A percentile compares a stretch with the other conserved stretches of the same genome.
Conservation (phyloP, 2,329 filamentous ascomycete genomes). For the Fusarium hainanense region DNA sequence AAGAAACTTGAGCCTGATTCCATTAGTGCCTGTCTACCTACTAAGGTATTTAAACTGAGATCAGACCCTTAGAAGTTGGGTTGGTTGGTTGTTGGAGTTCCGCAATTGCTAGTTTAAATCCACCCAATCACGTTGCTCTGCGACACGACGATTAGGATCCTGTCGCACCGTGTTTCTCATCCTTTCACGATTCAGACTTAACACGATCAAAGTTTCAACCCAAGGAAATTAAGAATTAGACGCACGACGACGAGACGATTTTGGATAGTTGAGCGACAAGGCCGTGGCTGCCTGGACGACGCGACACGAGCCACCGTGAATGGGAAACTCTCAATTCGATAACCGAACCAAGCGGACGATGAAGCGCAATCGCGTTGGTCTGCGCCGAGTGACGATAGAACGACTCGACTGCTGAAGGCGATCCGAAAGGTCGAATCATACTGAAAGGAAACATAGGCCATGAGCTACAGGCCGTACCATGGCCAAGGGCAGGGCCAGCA, state of each 20-base stretch:
- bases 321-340: constrained; percentile 4
- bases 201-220: constrained; percentile 28
- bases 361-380: constrained; percentile 46
- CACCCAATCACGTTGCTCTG: constrained; percentile 39
- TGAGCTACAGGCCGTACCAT: constrained; percentile 52
- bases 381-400: constrained; percentile 45
- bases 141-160: constrained; percentile 40
- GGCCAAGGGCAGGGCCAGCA: constrained; percentile 46
- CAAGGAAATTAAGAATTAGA: constrained; percentile 9
- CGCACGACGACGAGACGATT: background rate
- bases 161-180: constrained; percentile 42
- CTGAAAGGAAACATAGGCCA: constrained; percentile 43
- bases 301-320: constrained; percentile 14
- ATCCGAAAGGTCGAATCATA: background rate
- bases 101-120: constrained; percentile 14
- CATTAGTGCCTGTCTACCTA: background rate
- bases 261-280: constrained; percentile 5
- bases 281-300: constrained; percentile 6
- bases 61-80: background rate
- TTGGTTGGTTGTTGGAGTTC: constrained; percentile 31
- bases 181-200: constrained; percentile 33
- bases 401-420: constrained; percentile 38
- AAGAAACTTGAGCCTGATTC: background rate
- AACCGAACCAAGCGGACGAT: constrained; percentile 34
- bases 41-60: background rate